Evolutionary conservation across 192 early-diverging fungal genomes (phyloP).

Genomic region (Rhizophlyctis rosea): DNA sequence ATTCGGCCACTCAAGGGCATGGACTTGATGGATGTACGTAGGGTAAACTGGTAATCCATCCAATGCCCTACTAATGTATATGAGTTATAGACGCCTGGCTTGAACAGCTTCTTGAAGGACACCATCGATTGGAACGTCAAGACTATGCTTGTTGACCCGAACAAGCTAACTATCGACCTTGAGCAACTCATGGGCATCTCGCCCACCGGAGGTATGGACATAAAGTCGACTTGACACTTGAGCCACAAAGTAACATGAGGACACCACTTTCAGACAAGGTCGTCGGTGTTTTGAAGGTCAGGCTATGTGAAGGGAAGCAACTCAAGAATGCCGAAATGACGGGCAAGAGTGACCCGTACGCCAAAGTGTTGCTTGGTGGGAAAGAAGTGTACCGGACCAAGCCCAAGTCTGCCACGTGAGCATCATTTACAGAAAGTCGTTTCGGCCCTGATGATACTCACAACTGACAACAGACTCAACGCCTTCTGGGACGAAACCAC

Average conservation of each 20-base stretch:
- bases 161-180: constrained; percentile 73
- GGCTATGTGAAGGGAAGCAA: constrained; percentile 72
- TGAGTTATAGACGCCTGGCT: constrained; percentile 66
- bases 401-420: constrained; percentile 59
- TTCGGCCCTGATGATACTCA: too few species aligned
- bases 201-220: constrained; percentile 15
- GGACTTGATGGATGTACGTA: constrained; percentile 73
- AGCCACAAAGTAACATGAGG: too few species aligned
- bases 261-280: constrained; percentile 66
- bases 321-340: constrained; percentile 85
- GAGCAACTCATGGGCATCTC: constrained; percentile 33
- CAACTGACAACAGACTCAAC: constrained; percentile 49
- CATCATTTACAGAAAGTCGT: neutral
- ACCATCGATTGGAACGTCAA: constrained; percentile 19
- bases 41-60: neutral
- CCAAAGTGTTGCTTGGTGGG: constrained; percentile 68
- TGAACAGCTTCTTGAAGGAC: constrained; percentile 63
- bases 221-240: neutral
- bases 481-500: constrained; percentile 86
- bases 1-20: constrained; percentile 74
- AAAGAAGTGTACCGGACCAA: constrained; percentile 64
- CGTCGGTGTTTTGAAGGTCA: constrained; percentile 82
- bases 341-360: constrained; percentile 88
- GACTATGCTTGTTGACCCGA: constrained; percentile 45
- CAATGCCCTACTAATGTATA: neutral